A percentile compares a stretch with the other conserved stretches of the same genome.
phyloP scores from a whole-genome alignment of 352 stramenopile species.

The Phytophthora brassicae region DNA sequence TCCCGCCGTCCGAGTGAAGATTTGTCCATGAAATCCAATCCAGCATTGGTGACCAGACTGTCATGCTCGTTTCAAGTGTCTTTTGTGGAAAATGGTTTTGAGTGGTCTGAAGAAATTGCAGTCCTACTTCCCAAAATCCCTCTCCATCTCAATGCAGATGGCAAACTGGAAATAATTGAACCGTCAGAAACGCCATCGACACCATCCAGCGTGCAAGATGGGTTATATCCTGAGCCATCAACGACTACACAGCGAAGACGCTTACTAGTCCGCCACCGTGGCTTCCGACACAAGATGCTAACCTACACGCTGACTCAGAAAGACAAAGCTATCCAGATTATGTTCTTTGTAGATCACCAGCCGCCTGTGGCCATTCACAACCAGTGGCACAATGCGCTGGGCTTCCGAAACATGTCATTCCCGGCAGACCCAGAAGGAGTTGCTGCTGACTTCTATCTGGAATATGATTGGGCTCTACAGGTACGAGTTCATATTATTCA shows the following conservation, averaged over 20 bases:
- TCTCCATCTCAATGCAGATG: constrained; percentile 35
- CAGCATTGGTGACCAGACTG: constrained; percentile 38
- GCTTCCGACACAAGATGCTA: constrained; percentile 60
- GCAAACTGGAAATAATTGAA: constrained; percentile 32
- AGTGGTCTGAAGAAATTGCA: constrained; percentile 53
- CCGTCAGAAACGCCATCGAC: constrained; percentile 8
- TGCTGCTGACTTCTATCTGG: constrained; percentile 55
- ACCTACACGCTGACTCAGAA: constrained; percentile 68
- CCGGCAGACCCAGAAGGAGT: constrained; percentile 54
- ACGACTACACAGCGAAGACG: constrained; percentile 51
- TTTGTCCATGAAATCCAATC: constrained; percentile 18
- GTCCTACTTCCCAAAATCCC: constrained; percentile 42
- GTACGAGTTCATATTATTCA: constrained; percentile 14
- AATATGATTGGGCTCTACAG: constrained; percentile 71
- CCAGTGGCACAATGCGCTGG: constrained; percentile 51
- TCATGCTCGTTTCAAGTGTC: constrained; percentile 52
- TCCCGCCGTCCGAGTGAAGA: constrained; percentile 45
- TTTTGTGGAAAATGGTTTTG: constrained; percentile 35
- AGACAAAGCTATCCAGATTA: constrained; percentile 49
- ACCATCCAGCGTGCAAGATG: constrained; percentile 8
- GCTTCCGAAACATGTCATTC: constrained; percentile 49
- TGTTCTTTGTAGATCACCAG: constrained; percentile 73
- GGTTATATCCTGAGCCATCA: constrained; percentile 46
- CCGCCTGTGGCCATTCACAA: constrained; percentile 70
- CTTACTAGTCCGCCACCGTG: constrained; percentile 55